Base-by-base conservation (phyloP, 306 rosid genomes). In the Cicer judaicum region DNA sequence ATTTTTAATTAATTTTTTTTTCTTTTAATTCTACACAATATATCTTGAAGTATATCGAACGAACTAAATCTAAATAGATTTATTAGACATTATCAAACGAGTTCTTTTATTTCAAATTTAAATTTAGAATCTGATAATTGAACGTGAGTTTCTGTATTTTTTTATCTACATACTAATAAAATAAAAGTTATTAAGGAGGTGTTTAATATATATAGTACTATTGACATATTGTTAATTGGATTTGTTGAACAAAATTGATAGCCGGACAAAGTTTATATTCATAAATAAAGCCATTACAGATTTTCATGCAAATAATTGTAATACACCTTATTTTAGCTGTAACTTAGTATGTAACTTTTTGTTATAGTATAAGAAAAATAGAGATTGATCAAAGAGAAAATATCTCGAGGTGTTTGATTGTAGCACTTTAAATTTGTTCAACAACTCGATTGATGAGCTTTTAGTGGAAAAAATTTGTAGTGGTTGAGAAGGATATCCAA, bases 401-500 rank as follows among this genome's bases (percentile, higher is more conserved):
- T 8, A 43, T 70, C 13, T 61, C 4, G 42, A 14, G 80, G 29
- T 21, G 19, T 76, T 66, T 36, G 43, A 29, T 56, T 21, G 14
- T 66, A 8, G 59, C 56, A 70, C 54, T 14, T 61, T 40, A 11
- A 59, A 29, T 49, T 69, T 61, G 56, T 70, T 78, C 59, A 70
- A 78, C 57, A 78, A 78, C 55, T 40, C n/a, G 49, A 62, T 46
- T 39, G 77, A 76, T 47, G 44, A 49, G 65, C 14, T 46, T 41
- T 57, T 82, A 49, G 19, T 36, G 76, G 64, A 2, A 42, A 62
- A 60, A 62, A 50, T 71, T 8, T 48, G 24, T 69, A 15, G 74
- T 49, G 73, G 78, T 74, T 74, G 73, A 68, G 44, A 78, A 18
- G 65, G 59, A 43, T 74, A 41, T 52, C 68, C 62, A 54, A 78